Conservation (phyloP, 2,329 filamentous ascomycete genomes). For the Paraconiothyrium brasiliense region DNA sequence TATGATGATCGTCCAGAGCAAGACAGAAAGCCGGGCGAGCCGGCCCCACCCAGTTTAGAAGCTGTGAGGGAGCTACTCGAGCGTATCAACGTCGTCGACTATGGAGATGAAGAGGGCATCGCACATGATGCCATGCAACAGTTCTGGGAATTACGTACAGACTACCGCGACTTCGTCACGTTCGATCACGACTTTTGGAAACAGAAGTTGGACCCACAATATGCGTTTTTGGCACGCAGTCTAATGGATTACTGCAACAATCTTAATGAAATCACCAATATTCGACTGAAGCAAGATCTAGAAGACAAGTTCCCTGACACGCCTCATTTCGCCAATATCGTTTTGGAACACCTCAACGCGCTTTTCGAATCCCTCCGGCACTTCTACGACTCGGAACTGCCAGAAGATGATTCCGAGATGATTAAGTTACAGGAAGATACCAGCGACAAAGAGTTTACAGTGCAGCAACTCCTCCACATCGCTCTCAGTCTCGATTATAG, state of each 20-base stretch:
- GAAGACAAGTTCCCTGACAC: conserved; percentile 97
- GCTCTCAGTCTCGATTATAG: conserved; percentile 92
- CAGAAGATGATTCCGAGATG: conserved; percentile 61
- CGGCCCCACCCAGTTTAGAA: conserved; percentile 68
- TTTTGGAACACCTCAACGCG: conserved; percentile 80
- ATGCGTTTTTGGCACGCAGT: conserved; percentile 87
- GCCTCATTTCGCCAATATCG: conserved; percentile 85
- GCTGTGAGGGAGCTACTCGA: conserved; percentile 90
- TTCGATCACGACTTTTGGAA: conserved; percentile 84
- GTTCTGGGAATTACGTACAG: conserved; percentile 93
- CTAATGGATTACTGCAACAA: conserved; percentile 92
- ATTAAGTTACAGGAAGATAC: conserved; percentile 80
- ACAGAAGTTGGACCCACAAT: conserved; percentile 77
- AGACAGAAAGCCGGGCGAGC: conserved; percentile 58
- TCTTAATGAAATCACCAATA: conserved; percentile 67
- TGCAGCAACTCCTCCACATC: conserved; percentile 94
- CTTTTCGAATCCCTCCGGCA: conserved; percentile 69
- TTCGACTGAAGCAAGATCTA: conserved; percentile 75
- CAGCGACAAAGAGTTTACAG: conserved; percentile 91
- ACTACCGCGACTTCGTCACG: conserved; percentile 76
- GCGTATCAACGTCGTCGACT: conserved; percentile 91
- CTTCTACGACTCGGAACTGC: conserved; percentile 52
- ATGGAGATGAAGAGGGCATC: conserved; percentile 87
- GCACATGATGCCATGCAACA: conserved; percentile 93
- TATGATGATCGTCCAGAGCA: conserved; percentile 67